Conservation (phyloP, 129 eudicot species). For the Ambrosia artemisiifolia region DNA sequence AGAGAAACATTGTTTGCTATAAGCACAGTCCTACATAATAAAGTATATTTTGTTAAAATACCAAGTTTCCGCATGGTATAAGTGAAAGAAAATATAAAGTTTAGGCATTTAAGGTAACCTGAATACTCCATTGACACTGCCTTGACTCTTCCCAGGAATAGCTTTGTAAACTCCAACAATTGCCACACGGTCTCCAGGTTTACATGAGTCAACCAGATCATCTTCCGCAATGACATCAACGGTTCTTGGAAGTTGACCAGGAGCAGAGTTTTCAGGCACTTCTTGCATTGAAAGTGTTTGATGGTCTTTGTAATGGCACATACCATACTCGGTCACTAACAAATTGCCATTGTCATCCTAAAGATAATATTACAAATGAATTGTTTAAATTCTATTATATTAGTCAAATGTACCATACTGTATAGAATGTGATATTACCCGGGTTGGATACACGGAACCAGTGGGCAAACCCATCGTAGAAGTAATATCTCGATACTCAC, state of each 20-base stretch:
- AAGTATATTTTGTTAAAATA: slow-evolving; percentile 8
- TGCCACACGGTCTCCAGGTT: slow-evolving; percentile 98
- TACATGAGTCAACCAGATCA: slow-evolving; percentile 96
- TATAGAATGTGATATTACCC: slow-evolving; percentile 41
- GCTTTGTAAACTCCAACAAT: slow-evolving; percentile 95
- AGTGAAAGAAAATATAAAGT: neutral
- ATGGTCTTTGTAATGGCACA: slow-evolving; percentile 93
- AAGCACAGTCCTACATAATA: slow-evolving; percentile 78
- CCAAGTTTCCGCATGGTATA: neutral
- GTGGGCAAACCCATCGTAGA: slow-evolving; percentile 95
- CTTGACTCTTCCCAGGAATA: slow-evolving; percentile 90
- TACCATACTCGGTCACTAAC: slow-evolving; percentile 86
- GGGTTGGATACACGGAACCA: slow-evolving; percentile 95
- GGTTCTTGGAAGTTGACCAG: slow-evolving; percentile 98
- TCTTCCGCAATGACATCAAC: slow-evolving; percentile 91
- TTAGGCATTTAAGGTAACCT: slow-evolving; percentile 42
- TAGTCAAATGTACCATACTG: neutral
- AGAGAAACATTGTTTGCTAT: slow-evolving; percentile 84
- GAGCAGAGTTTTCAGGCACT: slow-evolving; percentile 96
- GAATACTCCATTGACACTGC: slow-evolving; percentile 95
- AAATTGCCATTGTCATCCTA: slow-evolving; percentile 95
- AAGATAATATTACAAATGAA: slow-evolving; percentile 11
- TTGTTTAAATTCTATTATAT: neutral
- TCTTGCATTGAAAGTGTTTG: slow-evolving; percentile 98
- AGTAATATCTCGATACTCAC: slow-evolving; percentile 95